Percentiles rank a stretch among this genome's conserved stretches.
Evolutionary conservation across 352 stramenopile species (phyloP).

Genomic region (Labyrinthula sp.): DNA sequence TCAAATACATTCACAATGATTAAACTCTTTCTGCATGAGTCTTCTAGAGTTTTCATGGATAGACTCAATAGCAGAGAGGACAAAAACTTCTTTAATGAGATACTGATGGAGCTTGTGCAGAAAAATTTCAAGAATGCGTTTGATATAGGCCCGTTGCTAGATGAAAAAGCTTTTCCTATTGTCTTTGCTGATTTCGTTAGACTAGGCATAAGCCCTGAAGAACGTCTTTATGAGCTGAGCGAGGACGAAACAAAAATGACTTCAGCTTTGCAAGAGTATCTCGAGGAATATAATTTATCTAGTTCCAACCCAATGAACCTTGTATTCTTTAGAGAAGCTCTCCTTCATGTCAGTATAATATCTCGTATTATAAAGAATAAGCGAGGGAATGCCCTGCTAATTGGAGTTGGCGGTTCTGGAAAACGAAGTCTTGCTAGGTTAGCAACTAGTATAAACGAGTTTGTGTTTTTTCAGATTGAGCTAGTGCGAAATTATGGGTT

Average conservation of each 20-base stretch:
- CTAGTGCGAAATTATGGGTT: conserved; percentile 65
- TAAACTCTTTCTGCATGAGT: conserved; percentile 71
- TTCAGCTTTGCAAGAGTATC: conserved; percentile 59
- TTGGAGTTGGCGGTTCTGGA: conserved; percentile 71
- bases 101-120: conserved; percentile 52
- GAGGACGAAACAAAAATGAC: conserved; percentile 33
- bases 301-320: conserved; percentile 81
- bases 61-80: conserved; percentile 60
- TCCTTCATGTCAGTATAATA: conserved; percentile 61
- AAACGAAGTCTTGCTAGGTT: conserved; percentile 74
- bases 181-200: conserved; percentile 75
- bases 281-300: conserved; percentile 77
- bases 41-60: conserved; percentile 69
- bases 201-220: conserved; percentile 47
- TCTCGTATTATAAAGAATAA: conserved; percentile 67
- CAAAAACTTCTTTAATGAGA: conserved; percentile 65
- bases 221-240: conserved; percentile 29
- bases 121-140: conserved; percentile 29
- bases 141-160: conserved; percentile 42
- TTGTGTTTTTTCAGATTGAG: conserved; percentile 67
- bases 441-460: conserved; percentile 63
- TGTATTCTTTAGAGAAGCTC: conserved; percentile 77
- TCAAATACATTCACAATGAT: conserved; percentile 54
- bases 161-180: conserved; percentile 62
- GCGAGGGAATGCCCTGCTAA: conserved; percentile 76